Base-by-base conservation (phyloP, 176 grass and related monocot species). In the Poa pratensis region DNA sequence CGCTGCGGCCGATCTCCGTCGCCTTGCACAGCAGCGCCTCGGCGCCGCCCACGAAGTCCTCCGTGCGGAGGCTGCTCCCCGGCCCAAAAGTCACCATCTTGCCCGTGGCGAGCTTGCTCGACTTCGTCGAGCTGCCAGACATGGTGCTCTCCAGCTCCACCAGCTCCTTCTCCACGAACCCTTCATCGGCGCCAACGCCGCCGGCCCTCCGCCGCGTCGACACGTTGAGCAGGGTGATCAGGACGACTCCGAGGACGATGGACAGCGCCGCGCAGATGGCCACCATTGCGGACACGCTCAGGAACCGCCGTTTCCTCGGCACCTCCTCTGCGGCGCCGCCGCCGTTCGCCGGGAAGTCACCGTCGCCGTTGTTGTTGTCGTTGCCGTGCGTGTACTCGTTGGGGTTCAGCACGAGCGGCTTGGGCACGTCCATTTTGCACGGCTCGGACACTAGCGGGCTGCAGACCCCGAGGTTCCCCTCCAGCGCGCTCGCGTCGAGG, bases 381-480 rank as follows among this genome's bases (percentile, higher is more conserved):
- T 75, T 68, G 34, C 85, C 78, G 79, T 85, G 87, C n/a, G 87
- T 23, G 66, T 92, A 95, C 14, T 90, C 69, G 82, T 98, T 93
- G 13, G 96, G 96, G 75, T 98, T 84, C 27, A 98, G 91, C 52
- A 98, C 93, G 1, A 98, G 87, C 24, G 96, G 96, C 82, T 98
- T 98, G 32, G 93, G 86, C 37, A 98, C 96, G 85, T 95, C 88
- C 96, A 98, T 95, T 80, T 37, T 32, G 87, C 96, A 98, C 7
- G 96, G 91, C 79, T 95, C 93, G 1, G 81, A 0, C 0, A 98
- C 91, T 7, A 89, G 86, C 35, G 91, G 96, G 83, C 93, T 98
- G 90, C 96, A 98, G 66, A 98, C 88, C 73, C 96, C 96, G 18
- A 95, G 83, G 94, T 98, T 98, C 61, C 93, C 96, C 60, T 98